Evolutionary conservation across 768 basidiomycete species (phyloP), one percentile per base, ranked within the genome.

Genomic region (Collybia sordida): DNA sequence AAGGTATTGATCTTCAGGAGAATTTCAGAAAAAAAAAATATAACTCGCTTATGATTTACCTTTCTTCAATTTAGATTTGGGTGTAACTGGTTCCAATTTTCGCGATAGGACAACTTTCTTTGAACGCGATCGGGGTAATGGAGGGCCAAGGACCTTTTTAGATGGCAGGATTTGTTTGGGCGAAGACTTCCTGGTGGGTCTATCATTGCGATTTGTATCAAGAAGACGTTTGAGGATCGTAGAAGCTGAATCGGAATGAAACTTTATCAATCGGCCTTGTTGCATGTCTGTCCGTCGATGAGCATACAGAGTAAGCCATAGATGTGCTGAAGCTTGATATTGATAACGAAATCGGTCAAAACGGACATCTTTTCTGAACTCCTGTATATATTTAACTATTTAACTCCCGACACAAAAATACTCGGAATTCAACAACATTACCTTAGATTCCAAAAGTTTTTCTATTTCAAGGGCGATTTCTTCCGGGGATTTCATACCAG

Each of bases 231-330:
- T 73, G 35, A 89, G 72, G 23, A 80, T 62, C 27, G 54, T 63
- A 54, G 77, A 82, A 0, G 82, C 86, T 12, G 77, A 67, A 9
- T 78, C 80, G 1, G 80, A 71, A 42, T 83, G 81, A n/a, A 67
- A 59, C 6, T 77, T 66, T 36, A 90, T 73, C 1, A 74, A 58
- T 0, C 64, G 49, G 47, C 68, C 72, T 60, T 81, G 76, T 19
- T 77, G 65, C 0, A 66, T 52, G 47, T 79, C 72, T 7, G 64
- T 68, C 4, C 68, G 71, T 12, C 81, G 78, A 64, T 93, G 90
- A 17, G 81, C 77, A 58, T 89, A 84, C 17, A 94, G 68, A 0
- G 85, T 82, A 39, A 82, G 68, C 83, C 86, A 88, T 21, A 94
- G 72, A 58, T 88, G 81, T 0, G 77, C 71, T 1, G 75, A 66